Percentiles rank a stretch among this genome's conserved stretches.
These are phyloP conservation scores for Debaryomyces robertsiae DNA, from an alignment of 1,139 yeast genomes.

Conservation along the genomic window DNA sequence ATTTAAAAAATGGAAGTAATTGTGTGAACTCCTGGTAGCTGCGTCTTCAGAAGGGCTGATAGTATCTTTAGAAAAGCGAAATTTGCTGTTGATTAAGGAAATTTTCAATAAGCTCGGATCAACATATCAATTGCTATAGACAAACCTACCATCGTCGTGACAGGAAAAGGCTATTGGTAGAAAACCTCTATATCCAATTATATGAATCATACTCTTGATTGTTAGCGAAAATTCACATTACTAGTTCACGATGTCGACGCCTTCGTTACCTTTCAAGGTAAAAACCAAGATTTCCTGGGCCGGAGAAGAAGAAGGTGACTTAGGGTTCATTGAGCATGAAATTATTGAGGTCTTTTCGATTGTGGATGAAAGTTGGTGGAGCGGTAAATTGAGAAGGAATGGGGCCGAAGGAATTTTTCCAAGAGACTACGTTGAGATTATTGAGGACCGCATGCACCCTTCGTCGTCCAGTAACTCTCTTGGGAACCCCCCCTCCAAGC, in stretches of 20 bases:
- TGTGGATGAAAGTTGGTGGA: conserved; percentile 94
- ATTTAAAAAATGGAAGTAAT: neutral
- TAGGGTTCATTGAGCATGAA: conserved; percentile 94
- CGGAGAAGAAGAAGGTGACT: conserved; percentile 82
- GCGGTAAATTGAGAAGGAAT: conserved; percentile 78
- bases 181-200: too few species aligned
- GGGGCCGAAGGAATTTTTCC: conserved; percentile 87
- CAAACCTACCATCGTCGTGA: too few species aligned
- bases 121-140: too few species aligned
- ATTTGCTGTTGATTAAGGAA: neutral
- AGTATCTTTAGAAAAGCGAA: neutral
- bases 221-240: conserved; percentile 1
- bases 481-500: conserved; percentile 20
- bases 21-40: conserved; percentile 3
- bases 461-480: conserved; percentile 21
- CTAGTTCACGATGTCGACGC: conserved; percentile 16
- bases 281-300: conserved; percentile 87
- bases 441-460: conserved; percentile 31
- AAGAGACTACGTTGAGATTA: conserved; percentile 73
- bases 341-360: conserved; percentile 76
- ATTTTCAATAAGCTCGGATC: too few species aligned
- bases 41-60: conserved; percentile 1
- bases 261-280: conserved; percentile 67
- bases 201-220: neutral
- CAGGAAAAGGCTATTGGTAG: too few species aligned